A percentile compares a stretch with the other conserved stretches of the same genome.
Evolutionary conservation across 805 yeast genomes (phyloP).

Genomic region (Kluyveromyces starmeri): DNA sequence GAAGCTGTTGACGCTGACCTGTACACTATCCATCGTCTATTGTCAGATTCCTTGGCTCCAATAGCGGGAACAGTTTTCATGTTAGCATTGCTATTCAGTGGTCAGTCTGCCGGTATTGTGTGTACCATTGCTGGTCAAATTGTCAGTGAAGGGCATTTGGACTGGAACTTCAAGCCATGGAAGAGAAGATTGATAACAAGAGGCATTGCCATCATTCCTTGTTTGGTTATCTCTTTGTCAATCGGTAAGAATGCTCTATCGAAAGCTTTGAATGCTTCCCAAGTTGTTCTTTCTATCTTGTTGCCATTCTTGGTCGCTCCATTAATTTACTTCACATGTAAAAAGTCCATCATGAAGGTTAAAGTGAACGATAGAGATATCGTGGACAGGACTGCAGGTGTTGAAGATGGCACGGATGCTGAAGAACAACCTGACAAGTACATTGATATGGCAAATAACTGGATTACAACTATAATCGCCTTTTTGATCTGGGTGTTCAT

Average conservation of each 20-base stretch:
- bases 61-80: constrained; percentile 80
- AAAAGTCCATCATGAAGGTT: constrained; percentile 58
- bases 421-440: constrained; percentile 17
- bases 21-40: constrained; percentile 61
- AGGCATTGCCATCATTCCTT: constrained; percentile 70
- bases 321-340: constrained; percentile 70
- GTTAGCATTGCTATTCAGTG: constrained; percentile 74
- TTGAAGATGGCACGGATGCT: constrained; percentile 12
- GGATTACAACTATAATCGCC: constrained; percentile 45
- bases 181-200: constrained; percentile 70
- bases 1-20: constrained; percentile 75
- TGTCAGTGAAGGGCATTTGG: constrained; percentile 82
- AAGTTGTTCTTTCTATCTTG: constrained; percentile 72
- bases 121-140: constrained; percentile 93
- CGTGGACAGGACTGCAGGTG: constrained; percentile 9
- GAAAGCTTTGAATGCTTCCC: constrained; percentile 72
- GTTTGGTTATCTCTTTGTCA: constrained; percentile 58
- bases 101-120: constrained; percentile 86
- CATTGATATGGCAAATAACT: constrained; percentile 53
- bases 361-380: constrained; percentile 23
- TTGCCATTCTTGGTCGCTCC: constrained; percentile 84
- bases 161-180: constrained; percentile 79
- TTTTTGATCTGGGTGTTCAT: constrained; percentile 62
- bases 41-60: constrained; percentile 53
- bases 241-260: constrained; percentile 69